phyloP scores from a whole-genome alignment of 83 land plant species.

The Diphasiastrum complanatum region DNA sequence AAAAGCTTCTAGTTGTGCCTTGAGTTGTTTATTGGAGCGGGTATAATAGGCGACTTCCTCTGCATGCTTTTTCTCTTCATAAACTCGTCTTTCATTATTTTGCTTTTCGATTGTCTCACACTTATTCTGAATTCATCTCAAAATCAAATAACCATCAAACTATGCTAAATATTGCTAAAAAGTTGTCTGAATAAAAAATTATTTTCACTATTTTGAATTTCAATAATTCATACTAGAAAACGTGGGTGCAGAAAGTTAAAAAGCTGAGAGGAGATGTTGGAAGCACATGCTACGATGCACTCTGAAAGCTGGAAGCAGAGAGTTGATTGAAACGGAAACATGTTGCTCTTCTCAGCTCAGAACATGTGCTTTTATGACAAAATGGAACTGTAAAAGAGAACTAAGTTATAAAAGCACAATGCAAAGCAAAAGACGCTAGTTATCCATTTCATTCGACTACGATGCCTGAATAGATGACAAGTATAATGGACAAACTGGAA shows the following conservation, averaged over 20 bases:
- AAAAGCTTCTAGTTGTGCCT: slow-evolving; percentile 41
- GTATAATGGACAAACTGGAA: too few relatives aligned
- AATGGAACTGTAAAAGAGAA: neutral
- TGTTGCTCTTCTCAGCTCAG: neutral
- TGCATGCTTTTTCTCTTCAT: slow-evolving; percentile 44
- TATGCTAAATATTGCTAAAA: neutral
- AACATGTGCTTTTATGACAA: neutral
- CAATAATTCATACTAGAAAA: neutral
- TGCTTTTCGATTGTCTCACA: slow-evolving; percentile 37
- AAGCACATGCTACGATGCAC: too few relatives aligned
- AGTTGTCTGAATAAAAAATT: neutral
- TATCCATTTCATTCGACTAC: neutral
- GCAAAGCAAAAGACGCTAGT: neutral
- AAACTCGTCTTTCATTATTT: slow-evolving; percentile 29
- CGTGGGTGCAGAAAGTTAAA: too few relatives aligned
- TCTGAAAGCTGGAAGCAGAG: too few relatives aligned
- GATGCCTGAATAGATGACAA: neutral
- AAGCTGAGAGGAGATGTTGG: too few relatives aligned
- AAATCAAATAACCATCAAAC: neutral
- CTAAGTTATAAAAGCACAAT: neutral
- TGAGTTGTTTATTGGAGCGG: slow-evolving; percentile 40
- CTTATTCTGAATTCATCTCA: slow-evolving; percentile 27
- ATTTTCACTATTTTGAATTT: neutral
- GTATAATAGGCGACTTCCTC: slow-evolving; percentile 41
- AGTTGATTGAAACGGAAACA: too few relatives aligned